Evolutionary conservation across 2,329 filamentous ascomycete species (phyloP).

Genomic region (Aspergillus texensis): DNA sequence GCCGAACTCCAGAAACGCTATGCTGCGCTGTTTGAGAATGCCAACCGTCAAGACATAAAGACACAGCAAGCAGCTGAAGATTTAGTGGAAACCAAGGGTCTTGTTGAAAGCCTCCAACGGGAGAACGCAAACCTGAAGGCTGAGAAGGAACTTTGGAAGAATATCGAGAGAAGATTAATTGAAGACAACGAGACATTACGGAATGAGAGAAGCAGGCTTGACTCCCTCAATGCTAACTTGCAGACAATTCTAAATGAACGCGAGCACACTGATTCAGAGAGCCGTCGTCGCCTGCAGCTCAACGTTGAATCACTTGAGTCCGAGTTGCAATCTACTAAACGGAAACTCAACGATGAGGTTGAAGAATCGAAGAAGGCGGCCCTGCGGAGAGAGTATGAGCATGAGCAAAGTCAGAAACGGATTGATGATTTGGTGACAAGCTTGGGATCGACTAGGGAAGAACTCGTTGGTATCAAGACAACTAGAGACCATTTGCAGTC

Average conservation of each 20-base stretch:
- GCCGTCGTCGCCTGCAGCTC: constrained; percentile 74
- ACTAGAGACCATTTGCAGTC: constrained; percentile 85
- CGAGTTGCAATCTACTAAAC: constrained; percentile 76
- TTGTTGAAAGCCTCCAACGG: constrained; percentile 83
- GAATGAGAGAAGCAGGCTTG: constrained; percentile 82
- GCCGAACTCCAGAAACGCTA: constrained; percentile 81
- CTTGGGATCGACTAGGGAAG: constrained; percentile 79
- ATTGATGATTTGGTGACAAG: constrained; percentile 88
- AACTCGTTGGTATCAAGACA: constrained; percentile 83
- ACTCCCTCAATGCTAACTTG: constrained; percentile 78
- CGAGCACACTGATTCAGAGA: constrained; percentile 80
- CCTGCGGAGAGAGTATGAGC: constrained; percentile 86
- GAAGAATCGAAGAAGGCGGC: constrained; percentile 83
- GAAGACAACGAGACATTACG: constrained; percentile 85
- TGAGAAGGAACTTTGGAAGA: constrained; percentile 92
- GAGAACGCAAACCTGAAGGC: constrained; percentile 93
- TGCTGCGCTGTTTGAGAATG: constrained; percentile 74
- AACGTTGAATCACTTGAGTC: constrained; percentile 78
- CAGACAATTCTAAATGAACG: constrained; percentile 92
- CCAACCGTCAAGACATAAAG: constrained; percentile 85
- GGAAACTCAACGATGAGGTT: constrained; percentile 78
- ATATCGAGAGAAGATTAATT: constrained; percentile 82
- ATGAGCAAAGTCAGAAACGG: constrained; percentile 82
- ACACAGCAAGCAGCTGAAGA: constrained; percentile 94
- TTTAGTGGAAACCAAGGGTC: constrained; percentile 78